These are phyloP conservation scores for Lipomyces lipofer DNA, from an alignment of 805 yeast species.

Conservation along the genomic window DNA sequence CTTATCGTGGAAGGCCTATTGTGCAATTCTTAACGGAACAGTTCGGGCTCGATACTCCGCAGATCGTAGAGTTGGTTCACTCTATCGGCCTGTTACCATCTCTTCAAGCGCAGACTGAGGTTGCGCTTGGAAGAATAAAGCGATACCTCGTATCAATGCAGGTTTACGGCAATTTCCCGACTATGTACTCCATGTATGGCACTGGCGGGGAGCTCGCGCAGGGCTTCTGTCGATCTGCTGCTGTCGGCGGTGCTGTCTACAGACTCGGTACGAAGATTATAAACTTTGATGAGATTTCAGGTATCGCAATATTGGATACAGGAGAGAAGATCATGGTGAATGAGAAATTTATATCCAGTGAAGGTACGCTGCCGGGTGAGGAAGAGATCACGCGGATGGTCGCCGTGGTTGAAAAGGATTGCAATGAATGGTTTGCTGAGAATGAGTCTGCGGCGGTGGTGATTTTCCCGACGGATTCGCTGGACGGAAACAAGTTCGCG, in stretches of 20 bases:
- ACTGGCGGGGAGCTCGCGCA: slow-evolving; percentile 95
- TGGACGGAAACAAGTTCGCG: slow-evolving; percentile 66
- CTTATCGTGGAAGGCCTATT: slow-evolving; percentile 58
- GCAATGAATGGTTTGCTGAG: slow-evolving; percentile 88
- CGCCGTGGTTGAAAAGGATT: slow-evolving; percentile 80
- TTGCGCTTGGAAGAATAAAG: slow-evolving; percentile 77
- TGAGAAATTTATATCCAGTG: slow-evolving; percentile 73
- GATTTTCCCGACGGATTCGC: slow-evolving; percentile 85
- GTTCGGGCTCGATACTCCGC: slow-evolving; percentile 71
- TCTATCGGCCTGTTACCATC: slow-evolving; percentile 79
- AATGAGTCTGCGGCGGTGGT: slow-evolving; percentile 83
- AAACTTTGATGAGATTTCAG: slow-evolving; percentile 63
- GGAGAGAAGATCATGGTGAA: slow-evolving; percentile 72
- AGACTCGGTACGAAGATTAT: slow-evolving; percentile 69
- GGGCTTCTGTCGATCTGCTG: slow-evolving; percentile 96
- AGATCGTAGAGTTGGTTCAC: slow-evolving; percentile 77
- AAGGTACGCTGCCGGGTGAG: slow-evolving; percentile 37
- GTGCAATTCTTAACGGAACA: slow-evolving; percentile 58
- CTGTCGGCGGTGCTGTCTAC: slow-evolving; percentile 95
- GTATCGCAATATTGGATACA: slow-evolving; percentile 61
- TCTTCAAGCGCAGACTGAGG: slow-evolving; percentile 61
- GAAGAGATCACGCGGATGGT: slow-evolving; percentile 71
- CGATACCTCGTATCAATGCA: slow-evolving; percentile 83
- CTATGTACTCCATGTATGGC: slow-evolving; percentile 86
- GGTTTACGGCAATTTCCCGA: slow-evolving; percentile 93